Evolutionary conservation across 75 land plant species (phyloP).

Genomic region (Pinus taeda): DNA sequence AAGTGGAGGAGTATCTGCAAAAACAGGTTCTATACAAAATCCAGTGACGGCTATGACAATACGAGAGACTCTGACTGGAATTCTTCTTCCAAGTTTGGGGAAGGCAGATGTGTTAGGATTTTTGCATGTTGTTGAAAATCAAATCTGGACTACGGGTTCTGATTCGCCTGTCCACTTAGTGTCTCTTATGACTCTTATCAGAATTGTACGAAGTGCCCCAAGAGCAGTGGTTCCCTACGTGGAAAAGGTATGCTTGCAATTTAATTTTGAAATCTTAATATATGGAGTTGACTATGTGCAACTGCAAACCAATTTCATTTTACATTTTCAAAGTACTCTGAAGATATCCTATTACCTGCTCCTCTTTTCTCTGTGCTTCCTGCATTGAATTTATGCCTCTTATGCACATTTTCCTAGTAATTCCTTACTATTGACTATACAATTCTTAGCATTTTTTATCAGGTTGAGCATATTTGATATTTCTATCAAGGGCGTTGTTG

Average conservation of each 20-base stretch:
- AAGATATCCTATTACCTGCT: neutral
- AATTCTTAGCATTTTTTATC: neutral
- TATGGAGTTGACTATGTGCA: neutral
- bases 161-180: conserved; percentile 80
- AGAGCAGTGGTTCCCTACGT: conserved; percentile 48
- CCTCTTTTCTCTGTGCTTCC: neutral
- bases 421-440: neutral
- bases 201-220: conserved; percentile 71
- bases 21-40: conserved; percentile 14
- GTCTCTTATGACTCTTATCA: conserved; percentile 66
- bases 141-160: conserved; percentile 64
- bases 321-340: neutral
- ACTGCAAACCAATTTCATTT: neutral
- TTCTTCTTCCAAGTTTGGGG: conserved; percentile 83
- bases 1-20: conserved; percentile 37
- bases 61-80: conserved; percentile 59
- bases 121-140: conserved; percentile 57
- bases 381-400: neutral
- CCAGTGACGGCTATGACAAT: conserved; percentile 35
- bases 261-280: neutral
- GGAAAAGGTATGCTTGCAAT: conserved; percentile 57
- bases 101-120: conserved; percentile 69
- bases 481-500: neutral
- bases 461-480: neutral
- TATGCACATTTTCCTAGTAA: neutral